Conservation (phyloP, 2,329 filamentous ascomycete genomes). For the Cladosporium oxysporum region DNA sequence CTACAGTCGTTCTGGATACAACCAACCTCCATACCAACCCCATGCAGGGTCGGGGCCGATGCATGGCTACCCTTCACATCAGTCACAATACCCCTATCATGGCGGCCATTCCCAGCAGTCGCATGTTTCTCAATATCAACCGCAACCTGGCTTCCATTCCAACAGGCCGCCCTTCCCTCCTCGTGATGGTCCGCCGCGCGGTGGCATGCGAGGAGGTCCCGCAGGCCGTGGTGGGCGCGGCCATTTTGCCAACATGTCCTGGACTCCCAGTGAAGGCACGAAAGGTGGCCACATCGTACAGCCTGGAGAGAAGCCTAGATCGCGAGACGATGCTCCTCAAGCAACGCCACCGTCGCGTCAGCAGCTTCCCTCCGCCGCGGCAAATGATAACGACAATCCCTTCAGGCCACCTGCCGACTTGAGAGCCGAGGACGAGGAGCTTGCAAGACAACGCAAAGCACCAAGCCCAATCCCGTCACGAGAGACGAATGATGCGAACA, state of each 20-base stretch:
- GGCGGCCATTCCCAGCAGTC: constrained; percentile 44
- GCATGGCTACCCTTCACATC: constrained; percentile 59
- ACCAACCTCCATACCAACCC: constrained; percentile 40
- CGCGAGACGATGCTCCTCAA: constrained; percentile 25
- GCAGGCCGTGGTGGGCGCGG: constrained; percentile 47
- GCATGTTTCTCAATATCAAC: constrained; percentile 14
- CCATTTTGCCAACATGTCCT: constrained; percentile 69
- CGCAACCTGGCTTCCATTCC: constrained; percentile 28
- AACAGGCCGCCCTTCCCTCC: constrained; percentile 26
- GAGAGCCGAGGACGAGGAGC: constrained; percentile 63
- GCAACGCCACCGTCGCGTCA: constrained; percentile 32
- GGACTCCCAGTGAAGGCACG: constrained; percentile 62
- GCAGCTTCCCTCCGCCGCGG: constrained; percentile 34
- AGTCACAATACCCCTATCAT: constrained; percentile 60
- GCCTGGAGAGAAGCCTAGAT: constrained; percentile 33
- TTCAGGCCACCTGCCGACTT: constrained; percentile 66
- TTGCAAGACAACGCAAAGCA: constrained; percentile 35
- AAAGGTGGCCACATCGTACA: constrained; percentile 52
- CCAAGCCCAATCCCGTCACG: constrained; percentile 16
- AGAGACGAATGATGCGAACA: neutral
- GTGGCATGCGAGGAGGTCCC: constrained; percentile 48
- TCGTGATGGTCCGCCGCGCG: constrained; percentile 27
- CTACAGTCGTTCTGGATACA: constrained; percentile 59
- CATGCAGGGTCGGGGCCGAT: constrained; percentile 42
- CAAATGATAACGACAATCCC: constrained; percentile 60